Evolutionary conservation across 2,329 filamentous ascomycete genomes (phyloP).

Genomic region (Cordyceps tenuipes): DNA sequence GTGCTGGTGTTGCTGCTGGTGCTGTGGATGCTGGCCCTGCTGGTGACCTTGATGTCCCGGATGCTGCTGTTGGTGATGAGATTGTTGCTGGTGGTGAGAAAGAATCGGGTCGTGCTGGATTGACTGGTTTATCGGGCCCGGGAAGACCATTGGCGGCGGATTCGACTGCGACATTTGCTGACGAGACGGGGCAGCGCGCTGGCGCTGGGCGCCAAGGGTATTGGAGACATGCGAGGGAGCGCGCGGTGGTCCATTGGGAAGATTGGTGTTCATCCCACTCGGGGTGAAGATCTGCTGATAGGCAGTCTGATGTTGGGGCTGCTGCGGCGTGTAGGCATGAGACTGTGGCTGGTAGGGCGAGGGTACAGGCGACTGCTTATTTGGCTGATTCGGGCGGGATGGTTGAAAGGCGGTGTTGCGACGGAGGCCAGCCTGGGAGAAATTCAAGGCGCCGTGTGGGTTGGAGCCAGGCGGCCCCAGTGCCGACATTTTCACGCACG

Average conservation of each 20-base stretch:
- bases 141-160: slow-evolving; percentile 30
- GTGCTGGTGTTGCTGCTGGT: slow-evolving; percentile 19
- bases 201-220: slow-evolving; percentile 34
- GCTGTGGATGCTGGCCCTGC: slow-evolving; percentile 21
- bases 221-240: slow-evolving; percentile 39
- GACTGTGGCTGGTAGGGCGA: slow-evolving; percentile 47
- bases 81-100: slow-evolving; percentile 28
- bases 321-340: slow-evolving; percentile 45
- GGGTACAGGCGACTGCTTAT: slow-evolving; percentile 47
- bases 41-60: slow-evolving; percentile 19
- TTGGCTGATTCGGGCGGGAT: slow-evolving; percentile 41
- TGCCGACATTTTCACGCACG: slow-evolving; percentile 33
- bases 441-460: slow-evolving; percentile 44
- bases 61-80: slow-evolving; percentile 16
- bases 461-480: slow-evolving; percentile 43
- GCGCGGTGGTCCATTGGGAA: slow-evolving; percentile 40
- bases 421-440: slow-evolving; percentile 42
- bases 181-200: slow-evolving; percentile 35
- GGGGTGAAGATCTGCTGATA: slow-evolving; percentile 47
- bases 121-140: slow-evolving; percentile 31
- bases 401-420: slow-evolving; percentile 36
- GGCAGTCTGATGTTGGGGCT: slow-evolving; percentile 36
- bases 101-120: slow-evolving; percentile 35
- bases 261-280: slow-evolving; percentile 37
- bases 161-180: slow-evolving; percentile 35